Conservation (phyloP, 164 flowering plant genomes). For the Tetracentron sinense region DNA sequence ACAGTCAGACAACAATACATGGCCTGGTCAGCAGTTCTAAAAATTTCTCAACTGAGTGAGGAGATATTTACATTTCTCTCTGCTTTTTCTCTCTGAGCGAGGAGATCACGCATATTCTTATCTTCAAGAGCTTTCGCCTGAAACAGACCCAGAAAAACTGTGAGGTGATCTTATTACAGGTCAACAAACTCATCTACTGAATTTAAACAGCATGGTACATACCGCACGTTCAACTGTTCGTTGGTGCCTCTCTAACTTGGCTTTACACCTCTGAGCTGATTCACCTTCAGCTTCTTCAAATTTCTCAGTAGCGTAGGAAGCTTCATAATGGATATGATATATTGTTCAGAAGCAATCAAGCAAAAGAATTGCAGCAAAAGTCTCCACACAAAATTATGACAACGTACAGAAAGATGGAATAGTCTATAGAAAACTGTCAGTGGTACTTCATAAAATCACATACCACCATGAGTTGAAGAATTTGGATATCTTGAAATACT, state of each 20-base stretch:
- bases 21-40: neutral
- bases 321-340: too few species aligned
- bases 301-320: constrained; percentile 21
- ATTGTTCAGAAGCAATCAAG: too few species aligned
- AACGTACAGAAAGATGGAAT: too few species aligned
- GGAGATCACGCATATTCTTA: constrained; percentile 83
- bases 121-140: constrained; percentile 96
- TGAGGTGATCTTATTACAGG: constrained; percentile 1
- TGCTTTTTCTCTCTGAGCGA: constrained; percentile 76
- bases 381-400: too few species aligned
- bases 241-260: constrained; percentile 79
- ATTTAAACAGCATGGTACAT: constrained; percentile 19
- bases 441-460: constrained; percentile 11
- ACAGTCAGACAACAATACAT: constrained; percentile 2
- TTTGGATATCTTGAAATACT: constrained; percentile 31
- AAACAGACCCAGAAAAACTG: constrained; percentile 16
- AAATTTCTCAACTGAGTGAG: constrained; percentile 6
- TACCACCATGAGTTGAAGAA: constrained; percentile 38
- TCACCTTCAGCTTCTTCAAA: constrained; percentile 61
- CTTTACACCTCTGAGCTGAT: constrained; percentile 84
- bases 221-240: constrained; percentile 95
- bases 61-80: constrained; percentile 68
- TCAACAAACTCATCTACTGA: neutral
- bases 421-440: too few species aligned
- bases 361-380: too few species aligned